Base-by-base conservation (phyloP, 2,329 filamentous ascomycete genomes). In the Aspergillus sp. region DNA sequence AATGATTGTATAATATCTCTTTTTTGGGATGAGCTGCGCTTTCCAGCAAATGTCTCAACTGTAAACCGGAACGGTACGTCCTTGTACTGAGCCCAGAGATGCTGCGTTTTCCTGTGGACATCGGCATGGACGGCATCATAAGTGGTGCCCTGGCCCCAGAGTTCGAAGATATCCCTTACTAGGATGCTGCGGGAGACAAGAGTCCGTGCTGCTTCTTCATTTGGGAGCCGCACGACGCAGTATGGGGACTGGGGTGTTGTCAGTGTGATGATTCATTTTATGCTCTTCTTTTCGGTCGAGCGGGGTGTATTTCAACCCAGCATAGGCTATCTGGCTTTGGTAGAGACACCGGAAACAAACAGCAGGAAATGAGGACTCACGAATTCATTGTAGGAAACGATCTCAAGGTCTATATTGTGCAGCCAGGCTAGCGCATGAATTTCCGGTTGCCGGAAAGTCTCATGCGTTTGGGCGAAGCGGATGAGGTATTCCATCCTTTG, bases 361-460 rank as follows among this genome's bases (percentile, higher is more conserved):
- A 3, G 12, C 41, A 3, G 34, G 47, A 45, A 50, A 38, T 20
- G 4, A 49, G 9, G 24, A 73, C 88, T 73, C 83, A 96, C 92
- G 74, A 87, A 82, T 60, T 87, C 78, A 60, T 83, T 83, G 73
- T 98, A 97, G 7, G 81, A 83, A n/a, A 93, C 66, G 59, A 97
- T 82, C 64, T 90, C 82, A 52, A 97, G 71, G 22, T 88, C 75
- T 36, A 95, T 78, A 9, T 81, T 81, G 55, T 87, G 83, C 5
- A 93, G 72, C 9, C 85, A 78, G 4, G 91, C 92, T 18, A 99
- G 80, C 22, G 95, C 87, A 68, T 93, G 80, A 13, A 96, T 83
- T 74, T 99, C 95, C 3, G 93, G 85, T 55, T 86, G 81, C 39
- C 93, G 89, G 72, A 99, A 99, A n/a, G 85, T 89, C 78, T 97